Percentiles rank a stretch among this genome's conserved stretches.
Evolutionary conservation across 75 land plant species (phyloP).

Genomic region (Isoetes taiwanensis): DNA sequence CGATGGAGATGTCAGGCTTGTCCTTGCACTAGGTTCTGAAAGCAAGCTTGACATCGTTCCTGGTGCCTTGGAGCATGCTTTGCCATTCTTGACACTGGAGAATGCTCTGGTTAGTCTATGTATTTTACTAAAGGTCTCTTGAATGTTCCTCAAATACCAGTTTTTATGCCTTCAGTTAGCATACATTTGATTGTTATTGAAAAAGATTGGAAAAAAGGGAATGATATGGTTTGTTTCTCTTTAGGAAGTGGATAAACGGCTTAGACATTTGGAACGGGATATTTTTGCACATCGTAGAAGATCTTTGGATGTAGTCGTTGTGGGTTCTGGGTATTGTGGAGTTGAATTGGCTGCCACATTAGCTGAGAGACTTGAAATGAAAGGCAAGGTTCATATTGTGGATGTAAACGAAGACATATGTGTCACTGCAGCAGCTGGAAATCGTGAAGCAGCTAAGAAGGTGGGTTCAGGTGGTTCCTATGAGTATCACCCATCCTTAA

Average conservation of each 20-base stretch:
- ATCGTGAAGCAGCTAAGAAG: slow-evolving; percentile 76
- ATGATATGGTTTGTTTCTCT: background rate
- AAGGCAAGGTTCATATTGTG: slow-evolving; percentile 65
- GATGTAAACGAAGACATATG: slow-evolving; percentile 61
- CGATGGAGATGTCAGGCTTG: slow-evolving; percentile 64
- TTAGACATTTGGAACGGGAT: slow-evolving; percentile 40
- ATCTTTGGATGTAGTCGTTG: slow-evolving; percentile 52
- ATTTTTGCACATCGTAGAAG: slow-evolving; percentile 24
- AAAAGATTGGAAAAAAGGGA: background rate
- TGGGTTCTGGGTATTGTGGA: slow-evolving; percentile 89
- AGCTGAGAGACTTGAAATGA: slow-evolving; percentile 71
- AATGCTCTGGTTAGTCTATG: slow-evolving; percentile 59
- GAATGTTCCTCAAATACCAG: background rate
- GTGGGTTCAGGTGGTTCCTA: slow-evolving; percentile 16
- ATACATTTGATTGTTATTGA: background rate
- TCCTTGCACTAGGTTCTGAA: slow-evolving; percentile 89
- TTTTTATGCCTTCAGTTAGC: background rate
- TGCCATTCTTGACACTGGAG: slow-evolving; percentile 75
- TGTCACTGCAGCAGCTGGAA: slow-evolving; percentile 66
- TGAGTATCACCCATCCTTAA: background rate
- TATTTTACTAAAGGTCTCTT: background rate
- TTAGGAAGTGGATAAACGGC: slow-evolving; percentile 63
- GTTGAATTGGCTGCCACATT: slow-evolving; percentile 89
- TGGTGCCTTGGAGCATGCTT: slow-evolving; percentile 69
- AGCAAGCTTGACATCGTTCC: slow-evolving; percentile 72